These are phyloP conservation scores for Solanum clarkiae DNA, from an alignment of 257 asterid genomes.

Conservation along the genomic window DNA sequence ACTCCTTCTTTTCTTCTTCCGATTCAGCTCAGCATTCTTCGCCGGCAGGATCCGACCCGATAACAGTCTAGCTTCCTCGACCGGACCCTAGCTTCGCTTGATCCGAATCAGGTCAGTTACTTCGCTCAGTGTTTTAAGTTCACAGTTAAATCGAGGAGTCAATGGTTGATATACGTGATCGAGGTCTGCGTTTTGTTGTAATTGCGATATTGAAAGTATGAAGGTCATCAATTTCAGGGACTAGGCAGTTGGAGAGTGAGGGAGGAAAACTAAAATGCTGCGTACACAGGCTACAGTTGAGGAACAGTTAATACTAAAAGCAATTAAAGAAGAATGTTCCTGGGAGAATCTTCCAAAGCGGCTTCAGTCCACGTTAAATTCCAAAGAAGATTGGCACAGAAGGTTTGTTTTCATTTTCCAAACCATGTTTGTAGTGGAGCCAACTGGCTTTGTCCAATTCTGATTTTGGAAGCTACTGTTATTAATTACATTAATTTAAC, in stretches of 20 bases:
- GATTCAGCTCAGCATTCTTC: not conserved
- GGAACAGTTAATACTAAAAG: conserved; percentile 76
- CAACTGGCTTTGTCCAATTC: not conserved
- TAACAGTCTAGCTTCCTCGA: not conserved
- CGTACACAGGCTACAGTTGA: conserved; percentile 63
- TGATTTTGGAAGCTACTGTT: not conserved
- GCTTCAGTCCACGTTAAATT: conserved; percentile 74
- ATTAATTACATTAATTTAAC: not conserved
- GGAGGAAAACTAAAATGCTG: conserved; percentile 38
- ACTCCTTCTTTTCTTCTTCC: not conserved
- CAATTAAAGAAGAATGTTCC: conserved; percentile 65
- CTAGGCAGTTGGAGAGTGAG: not conserved
- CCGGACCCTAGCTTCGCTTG: conserved; percentile 1
- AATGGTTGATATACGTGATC: not conserved
- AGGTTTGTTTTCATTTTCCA: conserved; percentile 30
- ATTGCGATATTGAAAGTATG: not conserved
- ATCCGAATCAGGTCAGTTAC: not conserved
- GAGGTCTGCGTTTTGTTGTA: not conserved
- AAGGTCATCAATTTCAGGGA: not conserved
- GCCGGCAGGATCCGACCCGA: not conserved
- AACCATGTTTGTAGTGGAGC: not conserved
- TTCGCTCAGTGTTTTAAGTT: not conserved
- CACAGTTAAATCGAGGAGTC: not conserved
- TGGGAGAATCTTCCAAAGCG: conserved; percentile 96
- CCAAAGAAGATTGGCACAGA: conserved; percentile 94